A percentile compares a stretch with the other conserved stretches of the same genome.
Evolutionary conservation across 192 early-diverging fungal genomes (phyloP).

Genomic region (Coemansia sp.): DNA sequence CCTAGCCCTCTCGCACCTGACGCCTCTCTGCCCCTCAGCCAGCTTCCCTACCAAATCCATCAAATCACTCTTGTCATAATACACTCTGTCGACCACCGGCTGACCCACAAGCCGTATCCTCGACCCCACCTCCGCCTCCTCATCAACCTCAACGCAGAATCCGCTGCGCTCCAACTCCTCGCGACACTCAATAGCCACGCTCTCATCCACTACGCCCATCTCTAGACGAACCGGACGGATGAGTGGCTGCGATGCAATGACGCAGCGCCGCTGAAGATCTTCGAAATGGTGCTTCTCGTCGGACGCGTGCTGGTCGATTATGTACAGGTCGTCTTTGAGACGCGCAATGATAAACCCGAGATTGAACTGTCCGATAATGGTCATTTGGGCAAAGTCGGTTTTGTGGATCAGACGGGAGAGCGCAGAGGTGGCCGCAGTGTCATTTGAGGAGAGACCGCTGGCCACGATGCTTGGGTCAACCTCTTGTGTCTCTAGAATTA

Average conservation of each 20-base stretch:
- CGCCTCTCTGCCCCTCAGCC: constrained; percentile 54
- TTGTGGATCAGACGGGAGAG: constrained; percentile 62
- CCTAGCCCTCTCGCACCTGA: constrained; percentile 67
- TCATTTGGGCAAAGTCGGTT: constrained; percentile 76
- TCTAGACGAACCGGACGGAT: constrained; percentile 68
- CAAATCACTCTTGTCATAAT: constrained; percentile 65
- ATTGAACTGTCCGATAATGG: constrained; percentile 94
- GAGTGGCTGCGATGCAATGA: constrained; percentile 65
- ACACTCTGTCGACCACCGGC: constrained; percentile 68
- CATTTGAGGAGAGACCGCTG: constrained; percentile 23
- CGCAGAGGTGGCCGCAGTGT: constrained; percentile 17
- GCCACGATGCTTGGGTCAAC: not conserved
- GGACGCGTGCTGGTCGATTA: constrained; percentile 96
- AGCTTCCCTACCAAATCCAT: constrained; percentile 42
- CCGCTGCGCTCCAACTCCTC: constrained; percentile 78
- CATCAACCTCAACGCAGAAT: constrained; percentile 71
- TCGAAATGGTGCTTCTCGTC: constrained; percentile 99
- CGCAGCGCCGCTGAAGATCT: constrained; percentile 61
- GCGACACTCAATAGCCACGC: constrained; percentile 69
- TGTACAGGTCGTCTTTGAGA: constrained; percentile 71
- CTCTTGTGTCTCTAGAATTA: not conserved
- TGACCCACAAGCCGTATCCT: constrained; percentile 67
- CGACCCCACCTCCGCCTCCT: constrained; percentile 53
- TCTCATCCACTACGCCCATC: constrained; percentile 76
- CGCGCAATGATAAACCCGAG: constrained; percentile 87